Base-by-base conservation (phyloP, 176 grass and related monocot genomes). In the Stipa capillata region DNA sequence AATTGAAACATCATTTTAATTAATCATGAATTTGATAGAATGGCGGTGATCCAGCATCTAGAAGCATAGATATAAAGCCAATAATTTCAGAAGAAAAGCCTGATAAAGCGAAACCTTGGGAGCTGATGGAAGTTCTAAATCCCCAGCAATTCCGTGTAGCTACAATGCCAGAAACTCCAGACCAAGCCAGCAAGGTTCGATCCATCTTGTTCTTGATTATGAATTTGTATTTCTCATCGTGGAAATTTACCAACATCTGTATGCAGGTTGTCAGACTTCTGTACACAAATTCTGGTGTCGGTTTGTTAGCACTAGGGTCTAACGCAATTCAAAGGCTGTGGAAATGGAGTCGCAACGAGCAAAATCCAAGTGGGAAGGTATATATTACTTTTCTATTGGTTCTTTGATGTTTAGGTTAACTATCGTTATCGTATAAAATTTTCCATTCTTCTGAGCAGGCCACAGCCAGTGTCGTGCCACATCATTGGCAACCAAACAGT, bases 291-390 rank as follows among this genome's bases (percentile, higher is more conserved):
- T 91, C 90, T 21, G 95, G 95, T 77, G 78, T 83, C 68, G 87
- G 95, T 27, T 90, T 98, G 73, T 88, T 98, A 79, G 95, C 95
- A 53, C 78, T 98, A 54, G 86, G 87, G n/a, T 98, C 92, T 52
- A 98, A 94, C 79, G 95, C 85, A 58, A 79, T 94, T 86, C 95
- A 94, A 63, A 94, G 92, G 77, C 70, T 94, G 24, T 98, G 95
- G 95, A 94, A 94, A 80, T 98, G 95, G 95, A 50, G 29, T 76
- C 89, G 85, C 18, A 94, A 59, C 24, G 92, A 98, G 7, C 92
- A 92, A 76, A 94, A 98, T 90, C 95, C 90, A 55, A 94, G 21
- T 85, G 90, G 90, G 40, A 94, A 90, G 89, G 95, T 92, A 89
- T 68, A 40, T 28, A 36, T 84, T 49, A 57, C 7, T 77, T 74